These are phyloP conservation scores for Sclerotinia nivalis DNA, from an alignment of 2,329 filamentous ascomycete species.

Conservation along the genomic window DNA sequence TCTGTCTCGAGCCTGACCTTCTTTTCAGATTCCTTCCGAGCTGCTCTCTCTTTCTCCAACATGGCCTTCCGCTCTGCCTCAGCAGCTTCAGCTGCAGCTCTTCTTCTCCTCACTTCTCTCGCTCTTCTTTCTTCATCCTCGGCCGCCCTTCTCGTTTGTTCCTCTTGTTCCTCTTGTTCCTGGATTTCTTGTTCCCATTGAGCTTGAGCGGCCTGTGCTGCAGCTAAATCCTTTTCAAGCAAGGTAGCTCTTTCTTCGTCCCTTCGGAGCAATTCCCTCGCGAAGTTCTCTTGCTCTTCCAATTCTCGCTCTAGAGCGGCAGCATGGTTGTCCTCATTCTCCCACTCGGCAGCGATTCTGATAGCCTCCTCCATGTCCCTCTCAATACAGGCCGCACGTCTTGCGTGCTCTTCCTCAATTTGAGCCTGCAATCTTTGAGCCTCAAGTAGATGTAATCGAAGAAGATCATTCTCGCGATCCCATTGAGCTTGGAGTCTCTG, in stretches of 20 bases:
- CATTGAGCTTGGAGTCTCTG: constrained; percentile 21
- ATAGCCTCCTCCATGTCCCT: constrained; percentile 18
- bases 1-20: constrained; percentile 12
- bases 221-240: constrained; percentile 13
- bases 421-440: constrained; percentile 23
- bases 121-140: neutral
- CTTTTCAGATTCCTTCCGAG: constrained; percentile 9
- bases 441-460: constrained; percentile 18
- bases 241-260: constrained; percentile 10
- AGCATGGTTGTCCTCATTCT: constrained; percentile 15
- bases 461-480: constrained; percentile 20
- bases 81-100: neutral
- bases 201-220: constrained; percentile 21
- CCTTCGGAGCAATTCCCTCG: constrained; percentile 4
- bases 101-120: constrained; percentile 1
- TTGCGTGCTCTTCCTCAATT: constrained; percentile 16
- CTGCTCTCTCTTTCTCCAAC: constrained; percentile 10
- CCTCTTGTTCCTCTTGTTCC: constrained; percentile 1
- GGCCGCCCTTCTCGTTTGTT: neutral
- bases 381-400: constrained; percentile 6
- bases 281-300: constrained; percentile 17
- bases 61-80: constrained; percentile 3
- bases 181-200: constrained; percentile 17
- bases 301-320: constrained; percentile 9
- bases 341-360: constrained; percentile 22